phyloP scores from a whole-genome alignment of 495 filamentous ascomycete species.

The Annulohypoxylon bovei region DNA sequence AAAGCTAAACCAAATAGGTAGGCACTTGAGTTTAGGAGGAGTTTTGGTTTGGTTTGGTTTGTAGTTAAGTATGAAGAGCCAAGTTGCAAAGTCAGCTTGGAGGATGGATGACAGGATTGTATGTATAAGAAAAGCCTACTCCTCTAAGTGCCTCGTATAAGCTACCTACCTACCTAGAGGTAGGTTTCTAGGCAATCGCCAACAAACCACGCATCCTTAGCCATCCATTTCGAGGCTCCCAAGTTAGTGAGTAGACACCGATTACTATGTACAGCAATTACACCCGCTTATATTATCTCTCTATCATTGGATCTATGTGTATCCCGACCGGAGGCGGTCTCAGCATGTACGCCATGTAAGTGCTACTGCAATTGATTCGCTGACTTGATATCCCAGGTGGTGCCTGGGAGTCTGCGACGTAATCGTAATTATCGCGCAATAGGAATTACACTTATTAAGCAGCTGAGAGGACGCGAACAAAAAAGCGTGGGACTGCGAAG shows the following conservation, averaged over 20 bases:
- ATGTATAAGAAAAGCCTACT: constrained; percentile 31
- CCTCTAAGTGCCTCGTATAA: constrained; percentile 4
- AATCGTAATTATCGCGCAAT: constrained; percentile 43
- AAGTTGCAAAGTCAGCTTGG: neutral
- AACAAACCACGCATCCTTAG: constrained; percentile 37
- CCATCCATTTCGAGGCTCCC: constrained; percentile 23
- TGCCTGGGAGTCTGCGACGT: constrained; percentile 25
- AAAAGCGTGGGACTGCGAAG: constrained; percentile 5
- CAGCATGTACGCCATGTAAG: constrained; percentile 35
- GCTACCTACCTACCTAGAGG: neutral
- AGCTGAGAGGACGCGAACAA: neutral
- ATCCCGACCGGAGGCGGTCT: constrained; percentile 27
- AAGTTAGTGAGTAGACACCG: constrained; percentile 10
- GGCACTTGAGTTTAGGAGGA: neutral
- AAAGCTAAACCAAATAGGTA: constrained; percentile 20
- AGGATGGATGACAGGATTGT: constrained; percentile 9
- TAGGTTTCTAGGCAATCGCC: constrained; percentile 2
- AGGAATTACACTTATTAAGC: constrained; percentile 31
- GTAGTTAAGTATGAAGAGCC: constrained; percentile 9
- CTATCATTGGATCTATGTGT: constrained; percentile 27
- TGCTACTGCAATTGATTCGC: constrained; percentile 40
- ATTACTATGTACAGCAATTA: constrained; percentile 33
- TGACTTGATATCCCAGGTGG: constrained; percentile 15
- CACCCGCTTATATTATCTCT: constrained; percentile 20
- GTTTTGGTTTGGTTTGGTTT: neutral